Percentiles rank a stretch among this genome's conserved stretches.
These are phyloP conservation scores for Yamadazyma phyllophila DNA, from an alignment of 805 yeast genomes.

Conservation along the genomic window DNA sequence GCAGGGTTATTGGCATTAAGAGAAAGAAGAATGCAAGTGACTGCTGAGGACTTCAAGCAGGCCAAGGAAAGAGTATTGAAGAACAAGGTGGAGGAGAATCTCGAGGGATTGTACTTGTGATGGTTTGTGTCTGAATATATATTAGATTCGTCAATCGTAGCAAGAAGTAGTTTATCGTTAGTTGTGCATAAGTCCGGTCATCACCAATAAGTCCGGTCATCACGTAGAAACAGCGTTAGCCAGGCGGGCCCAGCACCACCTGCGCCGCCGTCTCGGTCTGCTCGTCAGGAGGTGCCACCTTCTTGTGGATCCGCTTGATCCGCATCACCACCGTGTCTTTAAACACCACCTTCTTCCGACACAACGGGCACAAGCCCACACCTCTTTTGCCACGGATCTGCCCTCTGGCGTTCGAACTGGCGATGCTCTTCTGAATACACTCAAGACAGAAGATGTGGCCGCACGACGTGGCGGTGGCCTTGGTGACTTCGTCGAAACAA, in stretches of 20 bases:
- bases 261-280: not conserved
- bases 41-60: conserved; percentile 86
- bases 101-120: conserved; percentile 81
- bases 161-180: no score
- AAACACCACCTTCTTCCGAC: conserved; percentile 38
- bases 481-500: conserved; percentile 40
- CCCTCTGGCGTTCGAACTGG: conserved; percentile 42
- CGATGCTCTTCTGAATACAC: conserved; percentile 39
- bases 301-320: conserved; percentile 14
- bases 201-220: no score
- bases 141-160: not conserved
- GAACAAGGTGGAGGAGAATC: conserved; percentile 93
- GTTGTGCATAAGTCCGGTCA: no score
- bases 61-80: conserved; percentile 95
- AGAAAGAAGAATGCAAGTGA: conserved; percentile 97
- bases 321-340: conserved; percentile 32
- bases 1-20: conserved; percentile 94
- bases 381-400: conserved; percentile 38
- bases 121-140: not conserved
- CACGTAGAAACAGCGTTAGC: no score
- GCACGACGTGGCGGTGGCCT: conserved; percentile 41
- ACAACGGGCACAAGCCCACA: conserved; percentile 43
- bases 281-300: conserved; percentile 11
- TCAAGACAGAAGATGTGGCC: conserved; percentile 45
- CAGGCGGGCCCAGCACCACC: no score